Evolutionary conservation across 2,329 filamentous ascomycete genomes (phyloP).

Genomic region (Emmonsia crescens): DNA sequence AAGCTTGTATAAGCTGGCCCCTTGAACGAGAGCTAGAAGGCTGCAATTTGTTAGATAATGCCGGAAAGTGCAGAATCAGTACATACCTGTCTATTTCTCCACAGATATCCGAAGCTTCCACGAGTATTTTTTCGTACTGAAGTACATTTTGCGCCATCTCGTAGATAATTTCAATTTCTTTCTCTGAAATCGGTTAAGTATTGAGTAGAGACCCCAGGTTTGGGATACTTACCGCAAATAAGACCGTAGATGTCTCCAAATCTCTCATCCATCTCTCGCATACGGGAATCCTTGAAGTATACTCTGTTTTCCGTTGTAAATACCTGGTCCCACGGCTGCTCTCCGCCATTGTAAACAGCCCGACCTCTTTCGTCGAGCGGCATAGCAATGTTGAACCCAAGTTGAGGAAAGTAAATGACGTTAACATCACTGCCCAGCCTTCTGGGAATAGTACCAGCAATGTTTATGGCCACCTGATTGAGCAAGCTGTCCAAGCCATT

Average conservation of each 20-base stretch:
- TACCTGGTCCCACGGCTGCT: slow-evolving; percentile 62
- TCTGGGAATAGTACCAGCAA: slow-evolving; percentile 53
- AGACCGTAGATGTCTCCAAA: slow-evolving; percentile 76
- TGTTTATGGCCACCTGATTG: slow-evolving; percentile 52
- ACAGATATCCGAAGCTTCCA: slow-evolving; percentile 62
- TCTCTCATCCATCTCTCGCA: slow-evolving; percentile 67
- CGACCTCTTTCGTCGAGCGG: slow-evolving; percentile 50
- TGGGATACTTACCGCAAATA: slow-evolving; percentile 58
- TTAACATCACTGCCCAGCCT: slow-evolving; percentile 48
- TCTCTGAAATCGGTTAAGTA: slow-evolving; percentile 42
- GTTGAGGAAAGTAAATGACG: slow-evolving; percentile 82
- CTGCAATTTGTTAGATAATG: slow-evolving; percentile 30
- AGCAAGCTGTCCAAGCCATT: slow-evolving; percentile 67
- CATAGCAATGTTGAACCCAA: slow-evolving; percentile 79
- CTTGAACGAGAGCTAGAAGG: slow-evolving; percentile 66
- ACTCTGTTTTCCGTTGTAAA: slow-evolving; percentile 61
- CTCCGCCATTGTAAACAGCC: slow-evolving; percentile 53
- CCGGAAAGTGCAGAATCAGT: not conserved
- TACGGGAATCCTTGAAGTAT: slow-evolving; percentile 79
- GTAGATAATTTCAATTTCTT: slow-evolving; percentile 82
- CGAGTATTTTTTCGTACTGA: slow-evolving; percentile 54
- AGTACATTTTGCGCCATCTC: slow-evolving; percentile 61
- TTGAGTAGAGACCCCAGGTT: not conserved
- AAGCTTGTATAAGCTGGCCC: slow-evolving; percentile 64
- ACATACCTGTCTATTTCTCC: slow-evolving; percentile 65